These are phyloP conservation scores for Pseudonitzschia pungens DNA, from an alignment of 108 stramenopile species.

Conservation along the genomic window DNA sequence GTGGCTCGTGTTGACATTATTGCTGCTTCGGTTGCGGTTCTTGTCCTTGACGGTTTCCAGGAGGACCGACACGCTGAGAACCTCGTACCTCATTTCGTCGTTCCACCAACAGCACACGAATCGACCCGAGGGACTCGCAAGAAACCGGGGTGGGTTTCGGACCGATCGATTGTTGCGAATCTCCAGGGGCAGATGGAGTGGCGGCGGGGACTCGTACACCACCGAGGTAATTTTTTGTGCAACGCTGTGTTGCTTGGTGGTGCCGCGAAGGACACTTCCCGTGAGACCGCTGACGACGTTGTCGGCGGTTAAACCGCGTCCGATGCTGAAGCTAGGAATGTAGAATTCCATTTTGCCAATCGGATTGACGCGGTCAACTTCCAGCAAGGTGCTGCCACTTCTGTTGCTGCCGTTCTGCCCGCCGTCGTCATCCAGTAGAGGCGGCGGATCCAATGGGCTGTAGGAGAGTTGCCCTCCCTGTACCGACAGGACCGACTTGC, in stretches of 20 bases:
- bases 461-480: conserved; percentile 37
- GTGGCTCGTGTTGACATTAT: background rate
- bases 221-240: conserved; percentile 29
- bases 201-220: conserved; percentile 52
- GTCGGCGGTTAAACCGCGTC: conserved; percentile 17
- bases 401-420: background rate
- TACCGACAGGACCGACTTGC: conserved; percentile 37
- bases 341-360: conserved; percentile 14
- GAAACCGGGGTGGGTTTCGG: conserved; percentile 54
- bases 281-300: background rate
- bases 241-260: conserved; percentile 1
- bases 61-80: conserved; percentile 62
- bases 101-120: conserved; percentile 73
- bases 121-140: conserved; percentile 67
- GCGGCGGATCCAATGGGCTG: conserved; percentile 29
- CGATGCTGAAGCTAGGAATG: background rate
- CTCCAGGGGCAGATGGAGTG: conserved; percentile 45
- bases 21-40: conserved; percentile 17
- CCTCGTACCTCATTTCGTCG: conserved; percentile 69
- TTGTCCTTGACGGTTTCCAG: conserved; percentile 38
- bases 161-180: conserved; percentile 40
- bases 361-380: conserved; percentile 1
- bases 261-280: background rate
- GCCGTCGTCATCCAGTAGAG: background rate
- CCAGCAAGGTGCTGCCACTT: background rate